Evolutionary conservation across 306 rosid genomes (phyloP).

Genomic region (Sicyos baderoa): DNA sequence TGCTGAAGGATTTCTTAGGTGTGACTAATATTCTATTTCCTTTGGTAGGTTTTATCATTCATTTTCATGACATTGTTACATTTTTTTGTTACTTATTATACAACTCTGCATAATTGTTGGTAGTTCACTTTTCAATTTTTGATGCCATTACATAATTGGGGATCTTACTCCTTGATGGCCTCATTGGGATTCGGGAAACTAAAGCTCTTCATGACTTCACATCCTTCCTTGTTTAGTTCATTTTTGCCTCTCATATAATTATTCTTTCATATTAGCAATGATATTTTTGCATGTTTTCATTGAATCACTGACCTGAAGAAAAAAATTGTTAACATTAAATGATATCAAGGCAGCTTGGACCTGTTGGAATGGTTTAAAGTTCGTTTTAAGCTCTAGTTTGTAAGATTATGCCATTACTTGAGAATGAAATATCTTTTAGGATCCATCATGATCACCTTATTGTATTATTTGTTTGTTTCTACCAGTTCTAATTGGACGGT

Average conservation of each 20-base stretch:
- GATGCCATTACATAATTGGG: background rate
- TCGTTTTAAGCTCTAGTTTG: background rate
- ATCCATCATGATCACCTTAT: background rate
- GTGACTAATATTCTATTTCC: no score
- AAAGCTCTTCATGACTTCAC: background rate
- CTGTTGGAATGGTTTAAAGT: background rate
- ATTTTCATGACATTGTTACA: no score
- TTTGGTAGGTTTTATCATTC: no score
- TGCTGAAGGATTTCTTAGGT: no score
- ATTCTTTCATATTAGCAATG: background rate
- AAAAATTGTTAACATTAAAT: background rate
- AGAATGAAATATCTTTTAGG: background rate
- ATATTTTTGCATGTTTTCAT: background rate
- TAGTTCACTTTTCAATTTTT: background rate
- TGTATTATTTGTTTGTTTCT: background rate
- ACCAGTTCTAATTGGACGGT: background rate
- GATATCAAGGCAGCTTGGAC: background rate
- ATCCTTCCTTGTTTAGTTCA: background rate
- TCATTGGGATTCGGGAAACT: background rate
- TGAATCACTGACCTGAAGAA: background rate
- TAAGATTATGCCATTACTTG: slow-evolving; percentile 2
- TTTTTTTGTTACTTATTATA: no score
- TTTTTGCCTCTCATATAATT: background rate
- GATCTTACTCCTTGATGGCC: background rate
- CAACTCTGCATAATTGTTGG: background rate